These are phyloP conservation scores for Leptomonas seymouri DNA, from an alignment of 208 protist genomes.

Conservation along the genomic window DNA sequence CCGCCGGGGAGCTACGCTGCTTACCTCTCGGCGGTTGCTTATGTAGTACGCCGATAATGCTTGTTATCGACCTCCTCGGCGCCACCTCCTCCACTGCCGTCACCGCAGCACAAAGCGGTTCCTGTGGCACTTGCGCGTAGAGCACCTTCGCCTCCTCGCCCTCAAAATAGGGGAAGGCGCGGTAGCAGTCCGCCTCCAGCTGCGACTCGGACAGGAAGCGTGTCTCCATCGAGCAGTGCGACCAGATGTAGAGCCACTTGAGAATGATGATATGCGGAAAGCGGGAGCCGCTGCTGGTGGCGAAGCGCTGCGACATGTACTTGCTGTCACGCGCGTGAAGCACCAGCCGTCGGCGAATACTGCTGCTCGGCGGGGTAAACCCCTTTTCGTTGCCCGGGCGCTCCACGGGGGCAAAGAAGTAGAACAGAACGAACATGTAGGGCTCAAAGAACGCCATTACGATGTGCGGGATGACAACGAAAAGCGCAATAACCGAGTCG, in stretches of 20 bases:
- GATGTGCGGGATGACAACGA: conserved; percentile 64
- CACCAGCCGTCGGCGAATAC: conserved; percentile 57
- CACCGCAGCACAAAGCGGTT: conserved; percentile 20
- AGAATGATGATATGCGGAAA: conserved; percentile 69
- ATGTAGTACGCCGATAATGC: background rate
- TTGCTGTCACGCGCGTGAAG: conserved; percentile 50
- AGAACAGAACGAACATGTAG: conserved; percentile 63
- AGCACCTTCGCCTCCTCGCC: conserved; percentile 22
- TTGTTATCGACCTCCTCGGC: background rate
- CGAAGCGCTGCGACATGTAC: conserved; percentile 46
- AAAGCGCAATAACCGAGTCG: conserved; percentile 43
- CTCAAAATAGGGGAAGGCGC: conserved; percentile 67
- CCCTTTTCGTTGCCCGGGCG: conserved; percentile 31
- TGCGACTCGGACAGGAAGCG: conserved; percentile 48
- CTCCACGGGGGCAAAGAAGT: conserved; percentile 50
- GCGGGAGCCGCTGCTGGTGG: conserved; percentile 47
- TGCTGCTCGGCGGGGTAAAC: conserved; percentile 36
- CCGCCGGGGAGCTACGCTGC: background rate
- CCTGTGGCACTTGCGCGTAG: conserved; percentile 21
- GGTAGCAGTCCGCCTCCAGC: conserved; percentile 72
- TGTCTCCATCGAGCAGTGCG: conserved; percentile 57
- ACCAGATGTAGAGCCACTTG: conserved; percentile 56
- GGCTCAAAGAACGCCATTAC: conserved; percentile 67
- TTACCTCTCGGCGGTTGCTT: background rate
- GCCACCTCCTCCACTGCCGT: conserved; percentile 11